A percentile compares a stretch with the other conserved stretches of the same genome.
These are phyloP conservation scores for Trametopsis cervina DNA, from an alignment of 768 basidiomycete genomes.

Conservation along the genomic window DNA sequence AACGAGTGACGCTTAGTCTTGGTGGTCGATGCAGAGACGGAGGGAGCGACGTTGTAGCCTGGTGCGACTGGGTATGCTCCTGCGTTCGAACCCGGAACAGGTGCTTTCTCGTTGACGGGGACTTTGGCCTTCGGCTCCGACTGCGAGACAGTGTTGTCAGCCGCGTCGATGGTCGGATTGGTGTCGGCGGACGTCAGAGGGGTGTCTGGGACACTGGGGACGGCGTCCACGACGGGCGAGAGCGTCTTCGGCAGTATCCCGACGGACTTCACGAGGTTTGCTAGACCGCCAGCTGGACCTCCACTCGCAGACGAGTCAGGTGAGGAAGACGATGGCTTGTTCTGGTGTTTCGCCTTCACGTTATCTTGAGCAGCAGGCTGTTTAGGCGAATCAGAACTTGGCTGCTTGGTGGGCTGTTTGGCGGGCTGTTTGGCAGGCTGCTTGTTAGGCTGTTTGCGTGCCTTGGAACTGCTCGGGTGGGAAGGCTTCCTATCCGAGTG, in stretches of 20 bases:
- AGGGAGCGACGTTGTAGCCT: background rate
- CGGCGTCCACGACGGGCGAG: conserved; percentile 1
- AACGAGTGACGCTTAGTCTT: conserved; percentile 7
- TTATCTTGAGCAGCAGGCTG: too few species aligned
- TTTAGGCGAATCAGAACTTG: background rate
- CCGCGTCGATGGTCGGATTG: background rate
- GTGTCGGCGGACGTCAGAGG: conserved; percentile 2
- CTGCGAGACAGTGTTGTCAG: conserved; percentile 1
- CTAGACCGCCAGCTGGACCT: background rate
- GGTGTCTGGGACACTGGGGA: conserved; percentile 1
- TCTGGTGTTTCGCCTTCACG: background rate
- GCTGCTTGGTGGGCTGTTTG: background rate
- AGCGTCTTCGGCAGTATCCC: conserved; percentile 5
- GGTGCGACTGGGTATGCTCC: conserved; percentile 1
- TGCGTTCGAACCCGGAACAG: background rate
- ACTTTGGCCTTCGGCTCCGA: background rate
- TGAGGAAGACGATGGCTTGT: background rate
- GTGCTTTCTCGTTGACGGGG: background rate
- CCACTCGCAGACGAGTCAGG: background rate
- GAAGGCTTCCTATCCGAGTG: background rate
- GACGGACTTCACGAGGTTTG: background rate
- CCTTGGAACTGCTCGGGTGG: background rate
- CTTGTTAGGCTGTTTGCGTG: background rate
- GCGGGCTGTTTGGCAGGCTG: background rate
- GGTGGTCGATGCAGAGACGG: background rate